phyloP scores from a whole-genome alignment of 176 grass and related monocot genomes.

The Lolium perenne region DNA sequence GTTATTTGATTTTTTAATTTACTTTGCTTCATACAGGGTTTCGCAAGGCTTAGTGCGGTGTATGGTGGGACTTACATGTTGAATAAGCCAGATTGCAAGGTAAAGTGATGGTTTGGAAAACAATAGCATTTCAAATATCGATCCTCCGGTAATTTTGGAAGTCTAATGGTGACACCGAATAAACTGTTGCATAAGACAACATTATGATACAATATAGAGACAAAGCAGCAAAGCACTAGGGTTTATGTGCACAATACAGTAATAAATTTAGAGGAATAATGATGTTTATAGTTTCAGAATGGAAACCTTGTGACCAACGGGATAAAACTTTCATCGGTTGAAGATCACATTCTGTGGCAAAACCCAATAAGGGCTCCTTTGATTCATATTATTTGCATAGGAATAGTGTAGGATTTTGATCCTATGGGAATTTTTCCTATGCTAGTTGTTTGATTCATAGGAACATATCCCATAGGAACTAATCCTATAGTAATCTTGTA shows the following conservation, averaged over 20 bases:
- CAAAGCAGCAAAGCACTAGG: background rate
- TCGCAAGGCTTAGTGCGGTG: conserved; percentile 92
- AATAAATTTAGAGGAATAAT: background rate
- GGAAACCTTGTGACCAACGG: background rate
- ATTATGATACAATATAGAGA: background rate
- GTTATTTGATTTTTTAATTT: conserved; percentile 24
- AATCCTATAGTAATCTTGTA: too few relatives aligned
- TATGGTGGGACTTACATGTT: conserved; percentile 97
- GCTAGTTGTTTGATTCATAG: too few relatives aligned
- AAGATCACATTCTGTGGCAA: background rate
- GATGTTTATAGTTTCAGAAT: background rate
- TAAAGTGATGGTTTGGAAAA: conserved; percentile 32
- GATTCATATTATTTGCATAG: too few relatives aligned
- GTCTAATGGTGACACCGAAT: background rate
- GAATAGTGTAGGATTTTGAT: too few relatives aligned
- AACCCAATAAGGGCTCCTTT: background rate
- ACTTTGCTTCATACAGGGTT: conserved; percentile 57
- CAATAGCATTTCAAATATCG: background rate
- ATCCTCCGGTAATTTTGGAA: background rate
- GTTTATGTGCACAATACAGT: background rate
- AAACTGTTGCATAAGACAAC: background rate
- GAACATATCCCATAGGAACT: too few relatives aligned
- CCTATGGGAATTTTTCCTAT: too few relatives aligned
- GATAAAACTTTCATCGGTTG: background rate
- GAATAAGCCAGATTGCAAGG: conserved; percentile 96